Evolutionary conservation across 345 rosid genomes (phyloP), one percentile per base, ranked within the genome.

Genomic region (Streptanthus diversifolius): DNA sequence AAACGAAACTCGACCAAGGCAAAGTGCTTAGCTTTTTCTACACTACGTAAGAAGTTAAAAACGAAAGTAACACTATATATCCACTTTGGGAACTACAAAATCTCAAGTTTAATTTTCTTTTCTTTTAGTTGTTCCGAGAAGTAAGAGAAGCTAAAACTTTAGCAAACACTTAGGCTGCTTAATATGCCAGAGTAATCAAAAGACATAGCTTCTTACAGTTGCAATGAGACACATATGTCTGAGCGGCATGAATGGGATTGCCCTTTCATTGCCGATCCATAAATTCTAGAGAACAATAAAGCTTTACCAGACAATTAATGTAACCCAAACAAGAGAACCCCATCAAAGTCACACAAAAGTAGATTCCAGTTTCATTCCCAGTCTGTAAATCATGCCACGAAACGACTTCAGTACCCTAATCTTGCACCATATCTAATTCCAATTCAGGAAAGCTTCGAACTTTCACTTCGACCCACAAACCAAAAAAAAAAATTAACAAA

Each of bases 361-460:
- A 45, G 30, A 5, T 33, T 17, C 49, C 52, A 45, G 8, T 17
- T 18, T 17, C 51, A 45, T 17, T 45, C 48, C 48, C 48, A 5
- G 48, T 43, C 48, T 15, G 19, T 15, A 43, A 10, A 36, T 10
- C 40, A 36, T 36, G 8, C 21, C 24, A 15, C 4, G 21, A 43
- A 19, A 43, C 19, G 5, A 43, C 1, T 45, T 17, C 27, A 22
- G 66, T 13, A 56, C 18, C 72, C 61, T 37, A 55, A 67, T 60
- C 39, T 13, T 17, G 40, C 53, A 65, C 24, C 53, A 27, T 57
- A 66, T 27, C 45, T 14, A 11, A 68, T 61, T 37, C 52, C 36
- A 54, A 29, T 40, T 29, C 49, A 37, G 37, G 27, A 39, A 77
- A 77, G 76, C 61, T 69, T 47, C 44, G 1, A 53, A 70, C 66